phyloP scores from a whole-genome alignment of 768 basidiomycete species.

The Tricholoma sp. region DNA sequence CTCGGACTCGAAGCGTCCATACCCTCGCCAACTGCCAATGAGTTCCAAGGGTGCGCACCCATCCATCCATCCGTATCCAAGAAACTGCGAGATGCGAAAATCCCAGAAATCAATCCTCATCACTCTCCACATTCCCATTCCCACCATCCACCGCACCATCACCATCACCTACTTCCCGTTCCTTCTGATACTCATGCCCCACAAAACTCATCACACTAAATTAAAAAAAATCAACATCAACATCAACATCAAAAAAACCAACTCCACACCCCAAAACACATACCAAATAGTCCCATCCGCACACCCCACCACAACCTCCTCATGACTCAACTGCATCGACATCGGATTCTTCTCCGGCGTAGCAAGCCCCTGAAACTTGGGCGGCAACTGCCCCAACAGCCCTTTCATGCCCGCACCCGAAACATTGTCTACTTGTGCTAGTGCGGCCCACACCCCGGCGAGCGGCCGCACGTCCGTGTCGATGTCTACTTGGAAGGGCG shows the following conservation, averaged over 20 bases:
- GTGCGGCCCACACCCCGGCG: slow-evolving; percentile 69
- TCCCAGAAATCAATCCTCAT: too few species aligned
- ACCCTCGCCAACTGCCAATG: too few species aligned
- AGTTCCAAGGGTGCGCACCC: too few species aligned
- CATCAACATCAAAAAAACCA: too few species aligned
- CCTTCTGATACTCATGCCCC: slow-evolving; percentile 28
- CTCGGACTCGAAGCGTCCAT: too few species aligned
- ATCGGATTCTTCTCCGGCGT: slow-evolving; percentile 92
- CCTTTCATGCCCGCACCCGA: slow-evolving; percentile 46
- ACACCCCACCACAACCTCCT: slow-evolving; percentile 88
- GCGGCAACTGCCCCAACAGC: slow-evolving; percentile 54
- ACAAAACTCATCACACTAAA: slow-evolving; percentile 30
- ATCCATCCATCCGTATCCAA: too few species aligned
- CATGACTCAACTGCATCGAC: slow-evolving; percentile 89
- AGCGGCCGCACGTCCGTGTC: slow-evolving; percentile 64
- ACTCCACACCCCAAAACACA: slow-evolving; percentile 25
- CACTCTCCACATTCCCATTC: not conserved
- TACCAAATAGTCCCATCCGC: slow-evolving; percentile 91
- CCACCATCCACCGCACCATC: not conserved
- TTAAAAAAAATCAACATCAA: slow-evolving; percentile 7
- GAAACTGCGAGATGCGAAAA: too few species aligned
- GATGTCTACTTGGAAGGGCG: slow-evolving; percentile 43
- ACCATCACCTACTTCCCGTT: not conserved
- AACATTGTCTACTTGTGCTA: slow-evolving; percentile 38
- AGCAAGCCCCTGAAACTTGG: slow-evolving; percentile 72